phyloP scores from a whole-genome alignment of 2,329 filamentous ascomycete genomes.

The Cladosporium sp. region DNA sequence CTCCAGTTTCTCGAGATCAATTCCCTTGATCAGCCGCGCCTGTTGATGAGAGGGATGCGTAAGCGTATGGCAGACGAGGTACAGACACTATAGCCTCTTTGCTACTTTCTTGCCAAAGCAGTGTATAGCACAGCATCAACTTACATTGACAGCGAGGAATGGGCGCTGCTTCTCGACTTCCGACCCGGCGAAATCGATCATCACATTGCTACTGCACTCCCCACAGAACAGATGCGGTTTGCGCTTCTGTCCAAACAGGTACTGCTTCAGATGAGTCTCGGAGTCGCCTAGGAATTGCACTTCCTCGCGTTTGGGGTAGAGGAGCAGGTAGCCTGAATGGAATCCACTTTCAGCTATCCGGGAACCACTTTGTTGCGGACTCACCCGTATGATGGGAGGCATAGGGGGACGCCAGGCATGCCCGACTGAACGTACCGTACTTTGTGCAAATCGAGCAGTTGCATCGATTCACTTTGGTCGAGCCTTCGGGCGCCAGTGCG shows the following conservation, averaged over 20 bases:
- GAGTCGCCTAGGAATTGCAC: constrained; percentile 18
- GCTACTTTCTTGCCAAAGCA: no score
- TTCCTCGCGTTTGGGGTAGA: constrained; percentile 11
- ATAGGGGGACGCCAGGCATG: constrained; percentile 5
- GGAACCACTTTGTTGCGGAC: no score
- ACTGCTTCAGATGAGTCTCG: constrained; percentile 17
- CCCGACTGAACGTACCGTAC: constrained; percentile 17
- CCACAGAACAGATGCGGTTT: constrained; percentile 24
- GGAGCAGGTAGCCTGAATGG: neutral
- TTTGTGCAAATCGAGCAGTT: constrained; percentile 27
- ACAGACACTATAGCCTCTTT: no score
- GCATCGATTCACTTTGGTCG: constrained; percentile 18
- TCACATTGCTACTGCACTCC: constrained; percentile 21
- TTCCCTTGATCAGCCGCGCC: neutral
- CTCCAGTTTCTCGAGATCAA: neutral
- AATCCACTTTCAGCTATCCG: neutral
- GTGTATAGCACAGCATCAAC: no score
- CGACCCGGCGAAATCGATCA: constrained; percentile 22
- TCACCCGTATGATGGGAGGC: neutral
- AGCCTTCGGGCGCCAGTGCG: constrained; percentile 17
- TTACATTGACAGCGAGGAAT: neutral
- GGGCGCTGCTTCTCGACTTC: constrained; percentile 6
- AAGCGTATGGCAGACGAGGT: neutral
- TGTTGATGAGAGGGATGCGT: neutral
- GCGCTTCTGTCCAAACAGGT: constrained; percentile 19